Conservation (phyloP, 345 rosid genomes). For the Acer yangbiense region DNA sequence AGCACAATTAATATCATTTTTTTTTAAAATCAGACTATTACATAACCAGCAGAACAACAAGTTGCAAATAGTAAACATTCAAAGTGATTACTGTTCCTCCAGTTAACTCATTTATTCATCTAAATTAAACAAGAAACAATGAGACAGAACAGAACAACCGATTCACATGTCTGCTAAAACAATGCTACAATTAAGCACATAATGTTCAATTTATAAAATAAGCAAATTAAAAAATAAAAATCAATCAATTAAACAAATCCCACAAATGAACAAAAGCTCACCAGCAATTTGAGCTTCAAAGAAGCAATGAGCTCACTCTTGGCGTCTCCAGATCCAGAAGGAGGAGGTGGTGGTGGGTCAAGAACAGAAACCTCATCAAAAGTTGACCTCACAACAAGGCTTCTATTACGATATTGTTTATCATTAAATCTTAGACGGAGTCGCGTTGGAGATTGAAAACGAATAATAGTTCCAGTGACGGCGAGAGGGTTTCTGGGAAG, state of each 20-base stretch:
- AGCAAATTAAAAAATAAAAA: neutral
- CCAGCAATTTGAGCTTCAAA: slow-evolving; percentile 65
- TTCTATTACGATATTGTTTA: slow-evolving; percentile 16
- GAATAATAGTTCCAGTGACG: neutral
- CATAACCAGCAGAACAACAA: neutral
- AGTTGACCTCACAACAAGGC: slow-evolving; percentile 38
- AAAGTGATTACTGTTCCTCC: neutral
- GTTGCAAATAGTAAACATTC: neutral
- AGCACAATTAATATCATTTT: neutral
- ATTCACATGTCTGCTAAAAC: no score
- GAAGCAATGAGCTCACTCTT: slow-evolving; percentile 30
- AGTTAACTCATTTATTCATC: neutral
- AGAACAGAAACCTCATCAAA: slow-evolving; percentile 45
- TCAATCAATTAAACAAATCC: neutral
- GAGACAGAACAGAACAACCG: neutral
- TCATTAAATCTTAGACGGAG: slow-evolving; percentile 1
- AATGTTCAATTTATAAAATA: neutral
- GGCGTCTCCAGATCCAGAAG: slow-evolving; percentile 14
- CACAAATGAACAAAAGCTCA: slow-evolving; percentile 22
- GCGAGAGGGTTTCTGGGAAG: neutral
- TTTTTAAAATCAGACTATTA: neutral
- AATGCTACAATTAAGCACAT: neutral
- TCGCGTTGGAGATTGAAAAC: neutral
- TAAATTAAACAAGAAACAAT: neutral
- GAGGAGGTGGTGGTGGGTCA: slow-evolving; percentile 45